Evolutionary conservation across 495 filamentous ascomycete species (phyloP).

Genomic region (Trichocladium uniseriatum): DNA sequence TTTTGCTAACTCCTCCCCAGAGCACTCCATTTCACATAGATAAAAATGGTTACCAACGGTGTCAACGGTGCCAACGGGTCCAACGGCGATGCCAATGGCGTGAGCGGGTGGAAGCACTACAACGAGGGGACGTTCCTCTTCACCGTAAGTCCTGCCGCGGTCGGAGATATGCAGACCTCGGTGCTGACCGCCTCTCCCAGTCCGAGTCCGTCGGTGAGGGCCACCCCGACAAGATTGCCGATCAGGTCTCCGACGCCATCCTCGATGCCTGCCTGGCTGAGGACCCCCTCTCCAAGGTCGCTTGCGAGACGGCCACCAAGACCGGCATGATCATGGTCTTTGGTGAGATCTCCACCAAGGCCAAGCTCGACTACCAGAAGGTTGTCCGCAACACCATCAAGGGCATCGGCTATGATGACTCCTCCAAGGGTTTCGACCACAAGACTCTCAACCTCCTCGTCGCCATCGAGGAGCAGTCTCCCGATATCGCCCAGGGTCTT

Average conservation of each 20-base stretch:
- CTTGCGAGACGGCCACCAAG: slow-evolving; percentile 99
- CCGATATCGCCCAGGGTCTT: slow-evolving; percentile 97
- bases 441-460: slow-evolving; percentile 98
- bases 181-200: slow-evolving; percentile 26
- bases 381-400: slow-evolving; percentile 91
- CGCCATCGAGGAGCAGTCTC: slow-evolving; percentile 98
- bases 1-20: slow-evolving; percentile 13
- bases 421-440: slow-evolving; percentile 98
- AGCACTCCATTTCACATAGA: slow-evolving; percentile 2
- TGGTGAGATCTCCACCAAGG: slow-evolving; percentile 97
- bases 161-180: background rate
- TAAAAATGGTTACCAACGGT: slow-evolving; percentile 55
- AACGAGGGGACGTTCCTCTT: slow-evolving; percentile 82
- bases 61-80: slow-evolving; percentile 33
- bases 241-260: slow-evolving; percentile 96
- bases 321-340: slow-evolving; percentile 99
- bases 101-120: slow-evolving; percentile 39
- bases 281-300: slow-evolving; percentile 96
- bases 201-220: slow-evolving; percentile 98
- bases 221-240: slow-evolving; percentile 96
- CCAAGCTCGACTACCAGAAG: slow-evolving; percentile 93
- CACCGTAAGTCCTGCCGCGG: slow-evolving; percentile 49
- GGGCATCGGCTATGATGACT: slow-evolving; percentile 96
- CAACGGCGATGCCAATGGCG: slow-evolving; percentile 20
- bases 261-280: slow-evolving; percentile 93